Percentiles rank a stretch among this genome's conserved stretches.
Evolutionary conservation across 805 yeast genomes (phyloP).

Genomic region (Ogataea ganodermae): DNA sequence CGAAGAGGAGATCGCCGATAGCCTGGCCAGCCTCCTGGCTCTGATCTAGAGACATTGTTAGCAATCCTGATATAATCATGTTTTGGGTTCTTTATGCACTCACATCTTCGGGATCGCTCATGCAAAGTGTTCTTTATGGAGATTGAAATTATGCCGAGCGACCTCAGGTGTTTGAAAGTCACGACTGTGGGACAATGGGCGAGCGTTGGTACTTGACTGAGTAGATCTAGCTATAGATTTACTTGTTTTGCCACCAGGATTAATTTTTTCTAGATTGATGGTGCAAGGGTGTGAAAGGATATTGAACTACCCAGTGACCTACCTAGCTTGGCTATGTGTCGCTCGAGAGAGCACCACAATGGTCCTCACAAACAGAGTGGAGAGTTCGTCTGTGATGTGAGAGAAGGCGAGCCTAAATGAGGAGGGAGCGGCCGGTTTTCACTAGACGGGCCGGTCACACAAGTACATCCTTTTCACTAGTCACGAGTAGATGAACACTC

Average conservation of each 20-base stretch:
- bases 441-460: too few species aligned
- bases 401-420: too few species aligned
- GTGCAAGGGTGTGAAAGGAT: slow-evolving; percentile 1
- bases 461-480: too few species aligned
- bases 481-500: too few species aligned
- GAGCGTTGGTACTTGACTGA: background rate
- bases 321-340: background rate
- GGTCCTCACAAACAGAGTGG: too few species aligned
- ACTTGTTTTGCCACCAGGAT: slow-evolving; percentile 19
- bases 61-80: background rate
- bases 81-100: slow-evolving; percentile 4
- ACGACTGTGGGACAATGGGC: too few species aligned
- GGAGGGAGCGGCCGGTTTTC: too few species aligned
- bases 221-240: background rate
- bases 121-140: background rate
- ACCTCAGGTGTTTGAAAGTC: background rate
- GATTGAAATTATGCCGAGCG: background rate
- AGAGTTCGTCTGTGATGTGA: too few species aligned
- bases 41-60: slow-evolving; percentile 32
- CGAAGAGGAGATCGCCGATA: slow-evolving; percentile 29
- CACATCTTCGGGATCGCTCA: slow-evolving; percentile 25
- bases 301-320: background rate
- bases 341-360: too few species aligned
- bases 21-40: slow-evolving; percentile 52
- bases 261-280: background rate